Evolutionary conservation across 1,284 basidiomycete genomes (phyloP).

Genomic region (Bjerkandera adusta): DNA sequence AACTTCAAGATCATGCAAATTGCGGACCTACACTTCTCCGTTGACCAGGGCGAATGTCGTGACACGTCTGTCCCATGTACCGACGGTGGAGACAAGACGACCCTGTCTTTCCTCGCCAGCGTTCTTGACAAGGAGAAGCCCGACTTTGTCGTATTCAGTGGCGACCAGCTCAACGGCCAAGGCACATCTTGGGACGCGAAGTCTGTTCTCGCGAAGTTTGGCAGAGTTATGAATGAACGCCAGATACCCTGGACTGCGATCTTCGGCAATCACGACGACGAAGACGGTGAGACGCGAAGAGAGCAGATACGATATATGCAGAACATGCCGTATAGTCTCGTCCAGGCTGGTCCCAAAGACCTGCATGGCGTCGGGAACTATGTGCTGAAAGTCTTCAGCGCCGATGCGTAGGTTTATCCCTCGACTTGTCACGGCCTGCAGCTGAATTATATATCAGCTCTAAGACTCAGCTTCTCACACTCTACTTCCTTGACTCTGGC

Average conservation of each 20-base stretch:
- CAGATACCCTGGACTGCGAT: conserved; percentile 87
- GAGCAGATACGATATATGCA: conserved; percentile 74
- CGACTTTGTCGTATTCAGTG: conserved; percentile 86
- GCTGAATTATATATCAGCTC: conserved; percentile 46
- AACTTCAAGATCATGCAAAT: conserved; percentile 89
- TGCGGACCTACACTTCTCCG: conserved; percentile 88
- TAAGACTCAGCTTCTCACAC: conserved; percentile 81
- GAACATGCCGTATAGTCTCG: conserved; percentile 82
- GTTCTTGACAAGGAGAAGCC: conserved; percentile 85
- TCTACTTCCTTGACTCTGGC: conserved; percentile 95
- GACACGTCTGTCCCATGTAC: conserved; percentile 61
- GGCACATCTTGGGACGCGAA: conserved; percentile 84
- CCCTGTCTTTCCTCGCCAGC: conserved; percentile 62
- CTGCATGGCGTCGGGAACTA: conserved; percentile 89
- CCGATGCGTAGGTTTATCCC: conserved; percentile 61
- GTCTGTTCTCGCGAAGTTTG: conserved; percentile 87
- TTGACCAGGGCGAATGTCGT: conserved; percentile 67
- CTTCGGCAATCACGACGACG: conserved; percentile 91
- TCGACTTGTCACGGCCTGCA: conserved; percentile 15
- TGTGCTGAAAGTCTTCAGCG: conserved; percentile 71
- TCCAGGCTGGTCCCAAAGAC: conserved; percentile 75
- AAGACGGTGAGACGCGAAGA: conserved; percentile 60
- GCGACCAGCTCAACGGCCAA: conserved; percentile 88
- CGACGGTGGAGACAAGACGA: conserved; percentile 68
- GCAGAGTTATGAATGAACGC: conserved; percentile 71